A percentile compares a stretch with the other conserved stretches of the same genome.
Evolutionary conservation across 768 basidiomycete species (phyloP).

Genomic region (Kwoniella heveanensis): DNA sequence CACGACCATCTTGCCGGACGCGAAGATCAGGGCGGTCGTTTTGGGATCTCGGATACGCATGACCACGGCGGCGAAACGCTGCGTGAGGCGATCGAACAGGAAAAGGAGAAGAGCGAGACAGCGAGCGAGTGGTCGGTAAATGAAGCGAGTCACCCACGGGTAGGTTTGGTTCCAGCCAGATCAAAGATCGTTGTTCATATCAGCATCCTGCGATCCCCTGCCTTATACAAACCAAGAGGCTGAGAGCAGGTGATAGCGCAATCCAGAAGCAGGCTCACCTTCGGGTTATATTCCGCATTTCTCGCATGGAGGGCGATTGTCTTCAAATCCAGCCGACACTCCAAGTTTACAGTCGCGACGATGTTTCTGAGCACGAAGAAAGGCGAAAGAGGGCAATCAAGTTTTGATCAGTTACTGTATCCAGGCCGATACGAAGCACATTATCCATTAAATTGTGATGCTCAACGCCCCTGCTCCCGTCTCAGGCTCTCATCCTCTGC

Average conservation of each 20-base stretch:
- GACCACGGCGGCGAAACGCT: constrained; percentile 99
- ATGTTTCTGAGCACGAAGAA: constrained; percentile 65
- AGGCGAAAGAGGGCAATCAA: background rate
- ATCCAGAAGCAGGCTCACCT: constrained; percentile 88
- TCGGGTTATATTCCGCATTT: constrained; percentile 99
- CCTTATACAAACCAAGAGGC: too few species aligned
- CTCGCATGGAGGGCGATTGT: constrained; percentile 96
- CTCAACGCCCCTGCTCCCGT: too few species aligned
- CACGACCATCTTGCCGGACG: constrained; percentile 99
- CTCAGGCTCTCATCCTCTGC: too few species aligned
- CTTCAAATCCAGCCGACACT: constrained; percentile 94
- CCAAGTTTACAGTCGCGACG: constrained; percentile 96
- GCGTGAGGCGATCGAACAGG: background rate
- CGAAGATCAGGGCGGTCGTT: constrained; percentile 98
- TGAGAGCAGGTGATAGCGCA: too few species aligned
- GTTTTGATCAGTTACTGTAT: background rate
- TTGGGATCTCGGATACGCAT: constrained; percentile 99
- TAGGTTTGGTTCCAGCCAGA: too few species aligned
- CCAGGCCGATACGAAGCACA: background rate
- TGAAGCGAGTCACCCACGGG: too few species aligned
- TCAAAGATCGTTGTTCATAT: too few species aligned
- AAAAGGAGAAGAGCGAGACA: background rate
- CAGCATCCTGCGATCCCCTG: too few species aligned
- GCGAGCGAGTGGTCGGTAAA: background rate
- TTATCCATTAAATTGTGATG: too few species aligned